These are phyloP conservation scores for Aureobasidium lini DNA, from an alignment of 2,329 filamentous ascomycete genomes.

Conservation along the genomic window DNA sequence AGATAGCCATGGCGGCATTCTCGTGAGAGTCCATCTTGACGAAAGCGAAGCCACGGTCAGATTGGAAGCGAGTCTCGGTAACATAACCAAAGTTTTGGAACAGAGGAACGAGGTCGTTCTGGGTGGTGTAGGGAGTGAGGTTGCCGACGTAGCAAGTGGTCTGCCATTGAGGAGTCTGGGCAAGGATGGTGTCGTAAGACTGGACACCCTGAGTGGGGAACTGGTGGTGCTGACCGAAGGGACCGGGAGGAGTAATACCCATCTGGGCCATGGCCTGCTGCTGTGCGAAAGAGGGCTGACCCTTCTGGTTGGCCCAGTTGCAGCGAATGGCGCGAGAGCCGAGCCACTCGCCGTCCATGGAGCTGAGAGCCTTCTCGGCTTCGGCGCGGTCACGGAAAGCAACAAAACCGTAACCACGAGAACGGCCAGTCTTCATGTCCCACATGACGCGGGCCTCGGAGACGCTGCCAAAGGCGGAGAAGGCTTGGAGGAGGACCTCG, in stretches of 20 bases:
- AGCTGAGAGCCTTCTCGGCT: constrained; percentile 90
- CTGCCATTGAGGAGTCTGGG: constrained; percentile 95
- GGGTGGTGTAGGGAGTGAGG: constrained; percentile 92
- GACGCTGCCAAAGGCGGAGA: constrained; percentile 89
- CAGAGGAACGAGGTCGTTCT: constrained; percentile 91
- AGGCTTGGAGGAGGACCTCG: constrained; percentile 85
- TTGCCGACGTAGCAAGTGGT: constrained; percentile 98
- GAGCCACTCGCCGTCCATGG: constrained; percentile 99
- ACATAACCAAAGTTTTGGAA: constrained; percentile 99
- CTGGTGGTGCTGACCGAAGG: constrained; percentile 84
- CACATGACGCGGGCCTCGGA: constrained; percentile 99
- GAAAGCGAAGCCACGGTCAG: constrained; percentile 94
- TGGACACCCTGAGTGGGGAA: constrained; percentile 95
- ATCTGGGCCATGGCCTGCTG: constrained; percentile 95
- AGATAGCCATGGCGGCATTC: constrained; percentile 97
- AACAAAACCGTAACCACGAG: constrained; percentile 94
- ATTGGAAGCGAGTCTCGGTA: constrained; percentile 94
- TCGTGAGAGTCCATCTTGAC: constrained; percentile 99
- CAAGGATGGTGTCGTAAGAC: constrained; percentile 94
- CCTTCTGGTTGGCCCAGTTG: constrained; percentile 99
- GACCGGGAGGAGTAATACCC: constrained; percentile 96
- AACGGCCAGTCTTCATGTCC: constrained; percentile 99
- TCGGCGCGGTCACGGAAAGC: constrained; percentile 91
- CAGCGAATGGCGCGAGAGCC: constrained; percentile 96
- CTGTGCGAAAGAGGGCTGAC: constrained; percentile 96